A percentile compares a stretch with the other conserved stretches of the same genome.
These are phyloP conservation scores for Alopecurus myosuroides DNA, from an alignment of 176 grass and related monocot genomes.

Conservation along the genomic window DNA sequence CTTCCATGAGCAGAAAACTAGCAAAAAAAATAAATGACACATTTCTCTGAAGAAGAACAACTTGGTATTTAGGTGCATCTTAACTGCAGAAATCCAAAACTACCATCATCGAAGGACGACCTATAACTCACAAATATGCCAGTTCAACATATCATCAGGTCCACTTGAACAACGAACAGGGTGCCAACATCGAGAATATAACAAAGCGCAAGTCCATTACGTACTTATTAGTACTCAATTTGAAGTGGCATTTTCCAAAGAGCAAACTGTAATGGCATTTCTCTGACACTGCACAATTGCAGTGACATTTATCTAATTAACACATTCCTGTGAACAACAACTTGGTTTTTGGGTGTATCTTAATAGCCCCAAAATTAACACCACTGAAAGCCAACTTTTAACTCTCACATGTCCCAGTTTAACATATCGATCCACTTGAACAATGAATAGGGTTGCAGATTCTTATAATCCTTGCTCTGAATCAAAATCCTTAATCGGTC, in stretches of 20 bases:
- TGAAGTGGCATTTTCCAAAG: neutral
- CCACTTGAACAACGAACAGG: neutral
- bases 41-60: neutral
- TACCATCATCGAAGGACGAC: neutral
- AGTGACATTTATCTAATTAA: neutral
- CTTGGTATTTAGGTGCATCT: neutral
- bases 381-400: neutral
- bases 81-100: neutral
- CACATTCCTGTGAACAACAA: neutral
- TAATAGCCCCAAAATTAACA: neutral
- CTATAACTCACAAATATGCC: neutral
- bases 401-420: neutral
- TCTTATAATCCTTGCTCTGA: neutral
- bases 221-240: neutral
- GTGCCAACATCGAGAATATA: no score
- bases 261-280: neutral
- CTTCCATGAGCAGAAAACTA: neutral
- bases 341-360: neutral
- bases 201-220: no score
- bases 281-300: neutral
- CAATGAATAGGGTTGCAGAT: neutral
- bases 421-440: neutral
- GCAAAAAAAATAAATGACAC: neutral
- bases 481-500: neutral
- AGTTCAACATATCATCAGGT: neutral